Base-by-base conservation (phyloP, 192 early-diverging fungal species). In the Tieghemiomyces parasiticus region DNA sequence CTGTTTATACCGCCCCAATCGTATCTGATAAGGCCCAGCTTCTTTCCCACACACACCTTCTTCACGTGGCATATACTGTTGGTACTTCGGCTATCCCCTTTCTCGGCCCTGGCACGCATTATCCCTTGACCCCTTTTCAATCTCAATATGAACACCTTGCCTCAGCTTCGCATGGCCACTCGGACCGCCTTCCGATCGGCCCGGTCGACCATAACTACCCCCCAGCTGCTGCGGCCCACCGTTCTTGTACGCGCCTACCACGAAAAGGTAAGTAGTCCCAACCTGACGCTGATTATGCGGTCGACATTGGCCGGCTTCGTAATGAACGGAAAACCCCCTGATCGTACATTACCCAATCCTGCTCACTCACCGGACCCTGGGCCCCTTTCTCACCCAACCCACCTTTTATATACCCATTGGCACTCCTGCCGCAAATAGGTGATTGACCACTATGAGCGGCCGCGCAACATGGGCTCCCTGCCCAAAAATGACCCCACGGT, bases 361-460 rank as follows among this genome's bases (percentile, higher is more conserved):
- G n/a, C n/a, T n/a, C n/a, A n/a, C n/a, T n/a, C n/a, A n/a, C n/a
- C n/a, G n/a, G n/a, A n/a, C n/a, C n/a, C n/a, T n/a, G n/a, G n/a
- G n/a, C n/a, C n/a, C n/a, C n/a, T n/a, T n/a, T n/a, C n/a, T n/a
- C n/a, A n/a, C n/a, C n/a, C n/a, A n/a, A n/a, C n/a, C n/a, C n/a
- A n/a, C n/a, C n/a, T n/a, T n/a, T n/a, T n/a, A n/a, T n/a, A n/a
- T n/a, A n/a, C n/a, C n/a, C n/a, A n/a, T n/a, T n/a, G n/a, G n/a
- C n/a, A n/a, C n/a, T n/a, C n/a, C n/a, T n/a, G n/a, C n/a, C n/a
- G n/a, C n/a, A n/a, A n/a, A n/a, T n/a, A 73, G 66, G 95, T 98
- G 16, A 93, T 98, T 72, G 93, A 98, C 69, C 95, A 98, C 74
- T 98, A 98, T 71, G 89, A 95, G 69, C 79, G 80, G 49, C 95